Base-by-base conservation (phyloP, 129 eudicot species). In the Escallonia rubra region DNA sequence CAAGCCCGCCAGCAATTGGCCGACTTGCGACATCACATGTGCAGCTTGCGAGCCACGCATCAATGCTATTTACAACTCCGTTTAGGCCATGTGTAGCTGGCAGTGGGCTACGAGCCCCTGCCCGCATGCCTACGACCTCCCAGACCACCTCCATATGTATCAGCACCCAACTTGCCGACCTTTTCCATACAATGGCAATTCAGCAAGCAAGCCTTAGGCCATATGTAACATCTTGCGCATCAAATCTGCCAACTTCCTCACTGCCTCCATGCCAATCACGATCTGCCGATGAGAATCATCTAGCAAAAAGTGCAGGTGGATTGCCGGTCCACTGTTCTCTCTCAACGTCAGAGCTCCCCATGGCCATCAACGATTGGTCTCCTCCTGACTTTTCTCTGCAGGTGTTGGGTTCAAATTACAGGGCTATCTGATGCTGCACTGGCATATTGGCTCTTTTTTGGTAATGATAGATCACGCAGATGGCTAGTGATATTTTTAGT, bases 81-180 rank as follows among this genome's bases (percentile, higher is more conserved):
- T 23, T 23, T 23, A 23, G 34, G 34, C 34, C 34, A 23, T 23
- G 34, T 23, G 34, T 23, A 23, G 7, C 70, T 15, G 50, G 70
- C 11, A 7, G 41, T 11, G 39, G 4, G 45, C 8, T 75, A 4
- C 76, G 82, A 48, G 75, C 81, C 38, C 86, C 91, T 5, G 81
- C 91, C 96, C 1, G 34, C 96, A 39, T 89, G 82, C 67, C 72
- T 80, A 15, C 64, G 81, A 61, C 44, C 53, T 38, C 48, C 80
- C 41, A 62, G 74, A 55, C 66, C 73, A 2, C 47, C 53, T 3
- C 40, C 76, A 23, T 42, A 43, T 63, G 59, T 57, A 68, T 44
- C 78, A 10, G 11, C 45, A 51, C 34, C 57, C 62, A 63, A 34
- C 72, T 53, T 23, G 45, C 63, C 57, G 5, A 45, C 72, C 53